Base-by-base conservation (phyloP, 2,329 filamentous ascomycete genomes). In the Didymella sp. region DNA sequence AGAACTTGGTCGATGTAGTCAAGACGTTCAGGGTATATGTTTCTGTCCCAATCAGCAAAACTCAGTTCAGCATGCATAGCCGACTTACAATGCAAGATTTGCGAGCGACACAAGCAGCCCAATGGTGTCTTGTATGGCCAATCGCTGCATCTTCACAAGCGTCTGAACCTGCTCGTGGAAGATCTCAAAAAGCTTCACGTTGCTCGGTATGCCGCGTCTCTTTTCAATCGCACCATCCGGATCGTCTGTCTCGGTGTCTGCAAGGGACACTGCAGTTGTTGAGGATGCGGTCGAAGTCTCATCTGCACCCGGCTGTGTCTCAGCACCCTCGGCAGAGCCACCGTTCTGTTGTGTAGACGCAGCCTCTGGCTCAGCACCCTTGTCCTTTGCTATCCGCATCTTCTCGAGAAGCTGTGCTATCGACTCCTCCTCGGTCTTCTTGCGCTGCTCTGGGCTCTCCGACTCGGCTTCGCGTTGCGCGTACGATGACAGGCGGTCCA, bases 111-210 rank as follows among this genome's bases (percentile, higher is more conserved):
- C 94, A 41, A 98, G 82, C 38, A 99, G 81, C 9, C 93, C 95
- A 67, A 96, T 95, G 17, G 91, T 96, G 74, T 99, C 96, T 75
- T 96, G 92, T 63, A 99, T 94, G 0, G 93, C 90, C 49, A 99
- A 83, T 65, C 92, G 89, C 71, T 97, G 92, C 49, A 90, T 91
- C 77, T 92, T 94, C 60, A 98, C 93, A 48, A 99, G 82, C 70
- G 94, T 93, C 72, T 96, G 90, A 60, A 98, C 95, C 76, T 98
- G 95, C 48, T 92, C 89, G 72, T 98, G 96, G 82, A 98, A 99
- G 58, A 98, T 91, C 77, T 98, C 93, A 76, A 98, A 98, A 22
- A 99, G 85, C 77, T 91, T 94, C 56, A 96, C 87, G 68, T 92
- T 89, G 49, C 88, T 84, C 0, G 89, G 88, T 63, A 92, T 90